Evolutionary conservation across 352 stramenopile species (phyloP).

Genomic region (Blastocystis sp.): DNA sequence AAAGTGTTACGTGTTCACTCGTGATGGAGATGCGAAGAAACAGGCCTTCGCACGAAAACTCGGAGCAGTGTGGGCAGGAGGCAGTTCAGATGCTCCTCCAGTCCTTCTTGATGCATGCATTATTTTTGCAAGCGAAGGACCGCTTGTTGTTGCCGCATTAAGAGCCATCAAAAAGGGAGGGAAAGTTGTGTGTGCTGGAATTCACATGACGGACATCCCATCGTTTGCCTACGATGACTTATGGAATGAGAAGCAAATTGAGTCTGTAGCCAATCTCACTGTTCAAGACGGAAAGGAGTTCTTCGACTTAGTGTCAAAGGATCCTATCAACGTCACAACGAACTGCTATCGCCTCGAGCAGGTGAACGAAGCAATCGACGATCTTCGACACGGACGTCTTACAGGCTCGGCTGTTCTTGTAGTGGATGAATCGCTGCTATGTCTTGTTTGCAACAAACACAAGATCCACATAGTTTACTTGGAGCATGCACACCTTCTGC

Average conservation of each 20-base stretch:
- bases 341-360: conserved; percentile 39
- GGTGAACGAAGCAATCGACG: conserved; percentile 45
- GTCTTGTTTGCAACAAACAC: conserved; percentile 20
- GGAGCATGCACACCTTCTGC: not conserved
- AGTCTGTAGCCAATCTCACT: conserved; percentile 54
- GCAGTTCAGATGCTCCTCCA: not conserved
- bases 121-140: conserved; percentile 50
- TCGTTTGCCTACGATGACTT: conserved; percentile 28
- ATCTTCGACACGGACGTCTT: conserved; percentile 43
- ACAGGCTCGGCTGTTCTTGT: conserved; percentile 50
- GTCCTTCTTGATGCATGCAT: conserved; percentile 34
- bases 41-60: conserved; percentile 17
- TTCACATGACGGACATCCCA: conserved; percentile 53
- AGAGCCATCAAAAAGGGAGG: conserved; percentile 48
- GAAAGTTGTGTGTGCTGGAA: conserved; percentile 55
- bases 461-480: not conserved
- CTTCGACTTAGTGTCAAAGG: conserved; percentile 29
- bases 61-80: conserved; percentile 36
- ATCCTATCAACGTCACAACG: conserved; percentile 33
- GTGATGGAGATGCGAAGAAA: conserved; percentile 44
- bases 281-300: conserved; percentile 55
- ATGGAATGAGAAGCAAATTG: conserved; percentile 46
- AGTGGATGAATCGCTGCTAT: conserved; percentile 16
- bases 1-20: conserved; percentile 41
- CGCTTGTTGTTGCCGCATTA: not conserved